Evolutionary conservation across 129 eudicot species (phyloP).

Genomic region (Apium graveolens): DNA sequence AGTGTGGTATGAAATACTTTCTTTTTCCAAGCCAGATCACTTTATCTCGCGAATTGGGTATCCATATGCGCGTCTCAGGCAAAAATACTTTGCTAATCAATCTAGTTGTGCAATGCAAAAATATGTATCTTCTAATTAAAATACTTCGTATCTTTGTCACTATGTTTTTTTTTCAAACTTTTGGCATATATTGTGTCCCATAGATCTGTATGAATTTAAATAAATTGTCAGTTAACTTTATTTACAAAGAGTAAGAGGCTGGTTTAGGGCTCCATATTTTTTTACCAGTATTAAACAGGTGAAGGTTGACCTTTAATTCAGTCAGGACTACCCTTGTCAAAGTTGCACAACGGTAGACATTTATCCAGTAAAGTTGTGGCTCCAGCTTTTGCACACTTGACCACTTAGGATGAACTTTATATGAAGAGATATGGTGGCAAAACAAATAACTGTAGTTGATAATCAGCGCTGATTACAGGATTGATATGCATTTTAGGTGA

Average conservation of each 20-base stretch:
- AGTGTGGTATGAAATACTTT: conserved; percentile 89
- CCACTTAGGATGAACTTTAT: not conserved
- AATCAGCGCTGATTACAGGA: not conserved
- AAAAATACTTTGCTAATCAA: conserved; percentile 61
- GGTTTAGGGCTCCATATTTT: not conserved
- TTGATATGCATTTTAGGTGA: not conserved
- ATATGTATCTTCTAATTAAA: conserved; percentile 38
- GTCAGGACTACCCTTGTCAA: not conserved
- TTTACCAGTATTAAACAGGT: not conserved
- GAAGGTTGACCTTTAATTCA: not conserved
- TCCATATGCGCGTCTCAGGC: conserved; percentile 73
- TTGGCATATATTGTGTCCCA: not conserved
- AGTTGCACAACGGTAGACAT: not conserved
- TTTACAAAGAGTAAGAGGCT: not conserved
- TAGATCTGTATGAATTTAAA: not conserved
- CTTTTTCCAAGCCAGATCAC: conserved; percentile 86
- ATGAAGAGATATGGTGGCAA: not conserved
- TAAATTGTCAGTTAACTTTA: not conserved
- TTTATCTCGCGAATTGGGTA: conserved; percentile 57
- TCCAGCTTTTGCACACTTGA: not conserved
- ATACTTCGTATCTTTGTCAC: not conserved
- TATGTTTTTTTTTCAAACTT: not conserved
- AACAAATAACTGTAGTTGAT: not conserved
- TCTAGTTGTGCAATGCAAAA: conserved; percentile 55
- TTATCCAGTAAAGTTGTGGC: not conserved